Percentiles rank a stretch among this genome's conserved stretches.
These are phyloP conservation scores for Trichosporon ovoides DNA, from an alignment of 1,284 basidiomycete genomes.

Conservation along the genomic window DNA sequence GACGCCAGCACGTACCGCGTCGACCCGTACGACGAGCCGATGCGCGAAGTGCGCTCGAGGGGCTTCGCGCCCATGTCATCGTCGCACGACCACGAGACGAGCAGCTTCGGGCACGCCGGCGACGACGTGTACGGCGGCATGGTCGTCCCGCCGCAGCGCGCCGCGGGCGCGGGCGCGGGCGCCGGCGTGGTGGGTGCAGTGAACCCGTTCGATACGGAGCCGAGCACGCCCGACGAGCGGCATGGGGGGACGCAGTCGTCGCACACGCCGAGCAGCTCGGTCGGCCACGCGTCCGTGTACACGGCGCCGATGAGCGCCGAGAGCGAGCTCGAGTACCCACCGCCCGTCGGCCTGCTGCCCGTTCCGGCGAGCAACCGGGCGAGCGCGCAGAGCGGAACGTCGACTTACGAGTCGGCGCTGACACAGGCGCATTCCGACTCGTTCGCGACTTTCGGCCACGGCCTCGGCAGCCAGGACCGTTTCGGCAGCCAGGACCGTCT, in stretches of 20 bases:
- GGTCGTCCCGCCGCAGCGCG: not conserved
- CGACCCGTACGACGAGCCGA: constrained; percentile 12
- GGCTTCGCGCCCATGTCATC: constrained; percentile 1
- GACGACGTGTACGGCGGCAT: not conserved
- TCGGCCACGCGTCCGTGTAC: not conserved
- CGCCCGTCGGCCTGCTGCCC: not conserved
- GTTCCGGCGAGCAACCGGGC: not conserved
- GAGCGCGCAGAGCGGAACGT: not conserved
- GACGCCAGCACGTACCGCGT: not conserved
- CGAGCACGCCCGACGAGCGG: constrained; percentile 16
- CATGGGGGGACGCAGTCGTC: not conserved
- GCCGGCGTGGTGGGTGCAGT: not conserved
- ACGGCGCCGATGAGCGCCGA: not conserved
- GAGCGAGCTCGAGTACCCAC: not conserved
- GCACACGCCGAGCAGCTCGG: constrained; percentile 4
- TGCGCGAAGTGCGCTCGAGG: constrained; percentile 7
- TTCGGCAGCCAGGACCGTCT: not conserved
- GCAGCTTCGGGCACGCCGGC: not conserved
- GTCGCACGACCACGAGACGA: constrained; percentile 14
- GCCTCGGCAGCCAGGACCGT: not conserved
- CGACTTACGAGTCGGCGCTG: not conserved
- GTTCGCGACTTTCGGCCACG: not conserved
- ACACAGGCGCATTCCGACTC: not conserved
- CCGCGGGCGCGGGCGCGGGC: no score
- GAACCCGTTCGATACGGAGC: constrained; percentile 20